Conservation (phyloP, 805 yeast species). For the Saccharomycopsis synnaedendra region DNA sequence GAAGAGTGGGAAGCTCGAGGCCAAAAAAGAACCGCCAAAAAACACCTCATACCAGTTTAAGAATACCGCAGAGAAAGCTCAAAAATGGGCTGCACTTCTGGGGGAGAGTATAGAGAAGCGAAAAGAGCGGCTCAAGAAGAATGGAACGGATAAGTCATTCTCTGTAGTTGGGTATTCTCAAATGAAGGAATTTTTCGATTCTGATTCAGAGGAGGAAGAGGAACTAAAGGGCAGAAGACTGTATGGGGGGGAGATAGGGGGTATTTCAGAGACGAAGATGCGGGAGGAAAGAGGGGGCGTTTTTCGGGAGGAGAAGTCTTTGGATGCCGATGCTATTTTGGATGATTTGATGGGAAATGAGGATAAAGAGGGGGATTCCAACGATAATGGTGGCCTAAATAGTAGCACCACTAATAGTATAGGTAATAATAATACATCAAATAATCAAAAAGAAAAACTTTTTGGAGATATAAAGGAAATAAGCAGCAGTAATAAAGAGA, state of each 20-base stretch:
- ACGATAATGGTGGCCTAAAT: neutral
- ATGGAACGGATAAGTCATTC: neutral
- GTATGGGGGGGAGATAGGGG: conserved; percentile 1
- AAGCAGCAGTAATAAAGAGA: no score
- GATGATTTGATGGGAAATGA: neutral
- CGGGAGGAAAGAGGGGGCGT: no score
- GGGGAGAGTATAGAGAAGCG: neutral
- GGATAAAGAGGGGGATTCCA: neutral
- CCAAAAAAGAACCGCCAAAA: conserved; percentile 1
- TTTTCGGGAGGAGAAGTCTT: no score
- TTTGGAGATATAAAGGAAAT: no score
- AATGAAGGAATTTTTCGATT: conserved; percentile 12
- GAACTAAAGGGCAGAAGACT: conserved; percentile 5
- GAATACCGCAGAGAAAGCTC: conserved; percentile 1
- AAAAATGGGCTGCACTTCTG: neutral
- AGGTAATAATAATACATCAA: no score
- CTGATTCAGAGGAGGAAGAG: conserved; percentile 4
- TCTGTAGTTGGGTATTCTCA: conserved; percentile 7
- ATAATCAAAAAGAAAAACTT: no score
- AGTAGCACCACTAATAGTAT: no score
- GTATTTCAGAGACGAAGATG: no score
- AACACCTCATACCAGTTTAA: neutral
- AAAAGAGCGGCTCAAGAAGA: neutral
- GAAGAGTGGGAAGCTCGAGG: neutral
- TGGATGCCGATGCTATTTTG: no score